Evolutionary conservation across 2,329 filamentous ascomycete species (phyloP).

Genomic region (Ophiostoma sp.): DNA sequence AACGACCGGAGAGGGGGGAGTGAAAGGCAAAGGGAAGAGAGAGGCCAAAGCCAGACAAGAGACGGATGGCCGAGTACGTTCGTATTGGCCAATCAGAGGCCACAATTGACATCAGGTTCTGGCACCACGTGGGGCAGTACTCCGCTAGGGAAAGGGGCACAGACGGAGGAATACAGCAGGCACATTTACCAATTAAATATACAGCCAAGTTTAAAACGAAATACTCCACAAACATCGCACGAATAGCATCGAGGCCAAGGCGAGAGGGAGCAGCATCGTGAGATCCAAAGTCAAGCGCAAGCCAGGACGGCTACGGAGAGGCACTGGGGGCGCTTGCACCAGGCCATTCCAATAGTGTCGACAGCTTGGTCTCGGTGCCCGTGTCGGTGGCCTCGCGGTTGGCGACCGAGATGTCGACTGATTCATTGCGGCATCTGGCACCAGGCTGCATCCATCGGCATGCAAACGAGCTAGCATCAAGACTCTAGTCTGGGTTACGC

Average conservation of each 20-base stretch:
- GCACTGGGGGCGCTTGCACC: not conserved
- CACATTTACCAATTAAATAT: not conserved
- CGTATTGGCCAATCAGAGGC: not conserved
- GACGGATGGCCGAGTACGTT: not conserved
- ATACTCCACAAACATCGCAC: conserved; percentile 6
- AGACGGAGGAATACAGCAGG: conserved; percentile 1
- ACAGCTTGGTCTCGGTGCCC: not conserved
- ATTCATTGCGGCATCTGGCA: not conserved
- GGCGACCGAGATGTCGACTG: not conserved
- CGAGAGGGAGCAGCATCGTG: not conserved
- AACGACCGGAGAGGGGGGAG: not conserved
- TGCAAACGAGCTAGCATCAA: not conserved
- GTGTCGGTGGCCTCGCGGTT: not conserved
- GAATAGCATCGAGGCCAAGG: not conserved
- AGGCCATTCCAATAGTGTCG: not conserved
- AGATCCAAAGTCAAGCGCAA: not conserved
- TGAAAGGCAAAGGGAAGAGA: not conserved
- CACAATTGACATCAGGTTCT: not conserved
- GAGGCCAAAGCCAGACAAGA: not conserved
- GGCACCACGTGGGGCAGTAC: conserved; percentile 5
- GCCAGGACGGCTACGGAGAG: not conserved
- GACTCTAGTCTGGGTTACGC: not conserved
- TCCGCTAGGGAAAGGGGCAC: not conserved
- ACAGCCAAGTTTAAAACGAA: not conserved
- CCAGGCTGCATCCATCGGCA: not conserved